Base-by-base conservation (phyloP, 352 stramenopile genomes). In the Globisporangium heterothallicum region DNA sequence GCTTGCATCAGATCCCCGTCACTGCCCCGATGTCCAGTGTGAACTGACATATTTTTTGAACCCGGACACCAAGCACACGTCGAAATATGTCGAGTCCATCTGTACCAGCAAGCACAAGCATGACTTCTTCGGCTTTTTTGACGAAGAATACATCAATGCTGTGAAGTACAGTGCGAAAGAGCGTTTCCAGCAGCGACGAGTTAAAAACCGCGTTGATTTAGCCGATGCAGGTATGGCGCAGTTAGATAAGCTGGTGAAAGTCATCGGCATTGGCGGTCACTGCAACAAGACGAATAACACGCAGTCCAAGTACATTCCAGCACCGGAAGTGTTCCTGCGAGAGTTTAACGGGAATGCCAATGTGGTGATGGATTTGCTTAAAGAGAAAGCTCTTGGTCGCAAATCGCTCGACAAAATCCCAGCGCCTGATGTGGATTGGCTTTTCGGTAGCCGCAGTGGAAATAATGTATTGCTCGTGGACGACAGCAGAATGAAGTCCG, bases 391-490 rank as follows among this genome's bases (percentile, higher is more conserved):
- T 1, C 70, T 78, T 1, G 79, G 79, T 16, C 75, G 72, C 22
- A 78, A 88, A 53, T 64, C 75, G 14, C 52, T 87, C 22, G 69
- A 86, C 58, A 79, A 84, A 42, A 88, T 91, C 27, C 79, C 79
- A 10, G 49, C 70, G 2, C 79, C 79, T 6, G 67, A 78, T 40
- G 73, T 84, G 48, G 65, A 79, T 25, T 88, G 71, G 66, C 49
- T 88, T n/a, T 59, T 85, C 7, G 65, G 70, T 36, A 67, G 66
- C 4, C 61, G 68, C 34, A 65, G 41, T 22, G 57, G 71, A 12
- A 69, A 69, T 24, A 78, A 65, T 29, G 70, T 87, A 49, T 57
- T 89, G 45, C 69, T 86, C 19, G 52, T 71, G 0, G 77, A 81
- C 26, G 56, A 69, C 42, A 40, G 56, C 43, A 19, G 35, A n/a